Conservation (phyloP, 495 filamentous ascomycete genomes). For the Hypoxylon crocopeplum region DNA sequence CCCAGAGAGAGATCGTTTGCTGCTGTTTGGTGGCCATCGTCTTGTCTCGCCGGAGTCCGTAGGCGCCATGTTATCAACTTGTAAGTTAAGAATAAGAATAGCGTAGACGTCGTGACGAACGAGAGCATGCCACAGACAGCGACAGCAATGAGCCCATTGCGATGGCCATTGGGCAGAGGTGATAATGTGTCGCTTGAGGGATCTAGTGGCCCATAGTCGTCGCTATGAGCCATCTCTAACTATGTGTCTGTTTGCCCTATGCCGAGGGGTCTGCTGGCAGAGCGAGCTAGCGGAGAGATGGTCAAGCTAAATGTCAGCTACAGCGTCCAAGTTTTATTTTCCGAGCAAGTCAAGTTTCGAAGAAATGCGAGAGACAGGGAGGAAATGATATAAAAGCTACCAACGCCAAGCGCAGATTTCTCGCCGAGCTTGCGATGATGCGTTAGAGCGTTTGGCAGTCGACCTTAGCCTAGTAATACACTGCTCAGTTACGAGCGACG, state of each 20-base stretch:
- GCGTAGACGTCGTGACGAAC: conserved; percentile 58
- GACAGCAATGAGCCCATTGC: conserved; percentile 61
- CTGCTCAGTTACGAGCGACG: not conserved
- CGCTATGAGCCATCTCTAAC: conserved; percentile 17
- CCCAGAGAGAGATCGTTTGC: conserved; percentile 33
- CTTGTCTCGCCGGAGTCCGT: not conserved
- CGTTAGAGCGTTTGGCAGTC: conserved; percentile 5
- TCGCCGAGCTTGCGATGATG: conserved; percentile 6
- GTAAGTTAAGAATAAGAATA: conserved; percentile 64
- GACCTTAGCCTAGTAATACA: not conserved
- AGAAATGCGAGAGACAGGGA: not conserved
- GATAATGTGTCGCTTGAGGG: conserved; percentile 39
- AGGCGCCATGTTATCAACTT: conserved; percentile 63
- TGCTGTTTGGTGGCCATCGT: conserved; percentile 15
- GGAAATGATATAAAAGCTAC: conserved; percentile 3
- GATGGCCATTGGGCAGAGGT: conserved; percentile 59
- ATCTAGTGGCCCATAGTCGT: conserved; percentile 22
- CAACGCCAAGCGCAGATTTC: conserved; percentile 11
- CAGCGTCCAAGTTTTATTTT: conserved; percentile 7
- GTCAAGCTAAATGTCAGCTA: not conserved
- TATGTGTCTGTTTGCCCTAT: not conserved
- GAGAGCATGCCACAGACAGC: conserved; percentile 65
- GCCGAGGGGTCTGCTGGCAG: not conserved
- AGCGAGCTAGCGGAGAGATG: not conserved
- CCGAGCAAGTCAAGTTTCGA: not conserved